phyloP scores from a whole-genome alignment of 164 flowering plant species.

The Kalanchoe fedtschenkoi region DNA sequence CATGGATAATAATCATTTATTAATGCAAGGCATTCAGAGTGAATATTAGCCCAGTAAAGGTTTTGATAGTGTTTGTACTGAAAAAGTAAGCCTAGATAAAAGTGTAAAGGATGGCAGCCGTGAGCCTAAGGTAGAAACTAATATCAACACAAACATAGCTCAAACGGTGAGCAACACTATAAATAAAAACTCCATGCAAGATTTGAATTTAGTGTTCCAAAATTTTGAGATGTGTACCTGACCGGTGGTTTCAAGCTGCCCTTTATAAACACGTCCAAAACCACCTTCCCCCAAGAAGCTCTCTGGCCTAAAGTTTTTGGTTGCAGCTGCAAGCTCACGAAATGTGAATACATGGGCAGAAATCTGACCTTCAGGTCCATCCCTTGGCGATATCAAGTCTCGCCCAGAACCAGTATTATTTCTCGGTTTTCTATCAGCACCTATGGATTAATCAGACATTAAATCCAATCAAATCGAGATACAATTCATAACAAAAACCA shows the following conservation, averaged over 20 bases:
- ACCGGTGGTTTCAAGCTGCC: conserved; percentile 41
- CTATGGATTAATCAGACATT: conserved; percentile 15
- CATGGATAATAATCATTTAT: background rate
- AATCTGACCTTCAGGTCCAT: conserved; percentile 28
- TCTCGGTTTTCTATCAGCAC: conserved; percentile 39
- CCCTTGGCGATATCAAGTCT: conserved; percentile 25
- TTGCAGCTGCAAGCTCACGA: conserved; percentile 62
- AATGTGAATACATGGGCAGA: conserved; percentile 57
- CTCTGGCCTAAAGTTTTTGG: conserved; percentile 52
- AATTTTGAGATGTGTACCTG: conserved; percentile 31
- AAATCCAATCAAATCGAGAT: background rate
- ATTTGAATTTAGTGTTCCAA: background rate
- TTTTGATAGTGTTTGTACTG: background rate
- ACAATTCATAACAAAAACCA: background rate
- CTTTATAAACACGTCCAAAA: conserved; percentile 63
- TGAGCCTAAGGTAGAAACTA: background rate
- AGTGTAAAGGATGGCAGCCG: background rate
- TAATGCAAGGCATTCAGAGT: too few relatives aligned
- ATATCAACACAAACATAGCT: background rate
- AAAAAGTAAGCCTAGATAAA: background rate
- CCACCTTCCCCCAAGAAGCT: conserved; percentile 68
- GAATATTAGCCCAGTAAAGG: background rate
- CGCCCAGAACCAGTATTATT: conserved; percentile 28
- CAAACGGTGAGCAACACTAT: too few relatives aligned
- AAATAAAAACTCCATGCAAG: background rate